These are phyloP conservation scores for Auricularia auricula-judae DNA, from an alignment of 768 basidiomycete species.

Conservation along the genomic window DNA sequence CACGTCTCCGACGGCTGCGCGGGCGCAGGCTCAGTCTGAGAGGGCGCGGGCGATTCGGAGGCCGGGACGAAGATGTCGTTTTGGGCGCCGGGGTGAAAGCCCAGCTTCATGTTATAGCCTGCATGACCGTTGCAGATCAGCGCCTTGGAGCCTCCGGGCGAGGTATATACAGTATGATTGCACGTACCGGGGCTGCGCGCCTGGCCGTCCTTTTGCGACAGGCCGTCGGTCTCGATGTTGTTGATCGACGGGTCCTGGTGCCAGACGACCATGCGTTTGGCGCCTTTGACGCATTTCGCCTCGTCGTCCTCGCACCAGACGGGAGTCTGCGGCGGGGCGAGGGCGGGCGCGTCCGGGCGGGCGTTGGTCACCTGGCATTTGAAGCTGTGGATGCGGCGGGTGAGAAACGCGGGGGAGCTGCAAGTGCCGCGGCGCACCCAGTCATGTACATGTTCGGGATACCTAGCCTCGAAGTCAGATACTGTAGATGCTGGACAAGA, in stretches of 20 bases:
- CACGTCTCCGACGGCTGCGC: background rate
- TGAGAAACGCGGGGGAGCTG: background rate
- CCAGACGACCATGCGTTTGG: conserved; percentile 2
- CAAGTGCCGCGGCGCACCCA: background rate
- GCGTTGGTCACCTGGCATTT: conserved; percentile 1
- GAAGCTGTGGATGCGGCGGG: background rate
- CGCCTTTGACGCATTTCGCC: background rate
- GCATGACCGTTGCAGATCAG: background rate
- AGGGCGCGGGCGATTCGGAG: background rate
- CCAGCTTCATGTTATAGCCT: conserved; percentile 5
- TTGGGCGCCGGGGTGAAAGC: conserved; percentile 1
- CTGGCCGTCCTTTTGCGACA: conserved; percentile 1
- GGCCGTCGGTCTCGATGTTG: background rate
- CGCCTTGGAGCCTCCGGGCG: background rate
- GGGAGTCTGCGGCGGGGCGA: background rate
- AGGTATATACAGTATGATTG: background rate
- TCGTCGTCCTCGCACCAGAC: conserved; percentile 3
- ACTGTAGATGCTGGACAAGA: too few species aligned
- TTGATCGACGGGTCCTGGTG: background rate
- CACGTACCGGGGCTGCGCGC: background rate
- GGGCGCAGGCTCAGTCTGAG: background rate
- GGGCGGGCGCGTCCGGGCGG: background rate
- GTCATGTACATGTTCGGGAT: conserved; percentile 6
- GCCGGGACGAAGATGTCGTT: conserved; percentile 3
- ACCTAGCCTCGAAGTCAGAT: too few species aligned